Evolutionary conservation across 371 early-diverging fungal genomes (phyloP).

Genomic region (Haplosporangium sp.): DNA sequence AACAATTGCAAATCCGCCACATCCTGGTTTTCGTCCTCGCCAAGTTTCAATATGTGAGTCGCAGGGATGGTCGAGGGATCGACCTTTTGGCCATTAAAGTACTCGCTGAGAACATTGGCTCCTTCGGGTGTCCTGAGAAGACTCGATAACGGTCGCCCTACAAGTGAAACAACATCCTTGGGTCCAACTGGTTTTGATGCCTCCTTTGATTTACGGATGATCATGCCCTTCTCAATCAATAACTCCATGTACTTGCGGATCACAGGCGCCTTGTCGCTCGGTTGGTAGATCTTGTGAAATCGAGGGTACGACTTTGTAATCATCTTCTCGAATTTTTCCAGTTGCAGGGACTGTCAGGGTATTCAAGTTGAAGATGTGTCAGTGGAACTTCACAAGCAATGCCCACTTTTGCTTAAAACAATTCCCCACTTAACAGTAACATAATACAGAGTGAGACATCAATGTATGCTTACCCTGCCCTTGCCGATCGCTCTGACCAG

Average conservation of each 20-base stretch:
- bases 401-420: background rate
- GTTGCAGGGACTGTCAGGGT: conserved; percentile 1
- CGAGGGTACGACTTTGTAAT: conserved; percentile 23
- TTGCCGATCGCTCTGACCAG: conserved; percentile 9
- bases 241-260: background rate
- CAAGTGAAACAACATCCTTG: background rate
- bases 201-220: background rate
- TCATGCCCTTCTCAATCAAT: conserved; percentile 9
- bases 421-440: background rate
- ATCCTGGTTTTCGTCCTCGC: conserved; percentile 5
- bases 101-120: conserved; percentile 6
- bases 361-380: background rate
- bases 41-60: background rate
- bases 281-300: conserved; percentile 30
- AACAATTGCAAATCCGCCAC: conserved; percentile 21
- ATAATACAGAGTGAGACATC: too few relatives aligned
- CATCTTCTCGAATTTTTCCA: conserved; percentile 6
- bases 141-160: conserved; percentile 2
- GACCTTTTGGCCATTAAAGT: conserved; percentile 3
- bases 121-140: conserved; percentile 14
- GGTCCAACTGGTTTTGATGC: background rate
- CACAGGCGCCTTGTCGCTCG: conserved; percentile 9
- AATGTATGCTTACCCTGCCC: conserved; percentile 19
- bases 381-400: background rate
- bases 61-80: conserved; percentile 1